Evolutionary conservation across 768 basidiomycete species (phyloP), one percentile per base, ranked within the genome.

Genomic region (Lyophyllum semitale): DNA sequence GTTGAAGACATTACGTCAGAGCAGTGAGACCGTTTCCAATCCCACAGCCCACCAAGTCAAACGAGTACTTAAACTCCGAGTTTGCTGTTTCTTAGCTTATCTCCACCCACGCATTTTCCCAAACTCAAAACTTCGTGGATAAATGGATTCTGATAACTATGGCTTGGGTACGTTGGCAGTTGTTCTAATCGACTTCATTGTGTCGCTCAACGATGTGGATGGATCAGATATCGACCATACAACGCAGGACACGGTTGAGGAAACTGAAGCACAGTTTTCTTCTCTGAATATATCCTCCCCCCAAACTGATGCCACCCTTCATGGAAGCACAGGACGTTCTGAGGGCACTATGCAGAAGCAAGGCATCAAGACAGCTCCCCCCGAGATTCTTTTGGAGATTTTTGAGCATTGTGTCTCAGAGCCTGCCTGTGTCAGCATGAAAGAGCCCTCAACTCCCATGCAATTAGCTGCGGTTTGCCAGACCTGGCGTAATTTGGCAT

Each of bases 301-400:
- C 25, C 11, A 6, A n/a, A 9, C 20, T 7, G 35, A 37, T 26
- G 9, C 17, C 13, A 13, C 30, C 13, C n/a, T n/a, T n/a, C 4
- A 29, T n/a, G 8, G 33, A 23, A 23, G 18, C 18, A 25, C 20
- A 8, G 11, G 35, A 7, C 20, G 18, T 26, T 17, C 29, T 15
- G 17, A 18, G 8, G 50, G 27, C 18, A n/a, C 18, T 4, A 17
- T n/a, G n/a, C n/a, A 20, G 8, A 40, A 8, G 20, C 17, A 12
- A 29, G 48, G 29, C 18, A 48, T 54, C 9, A 25, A 47, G 6
- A 33, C 29, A 23, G 15, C 58, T 12, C 59, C 59, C 3, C 22
- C 15, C 17, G 59, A 60, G n/a, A 26, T 60, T 9, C 52, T 60
- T 3, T 54, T 43, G 45, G 53, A 60, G 18, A 48, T 57, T 13